Conservation (phyloP, 352 stramenopile genomes). For the Globisporangium yorkense region DNA sequence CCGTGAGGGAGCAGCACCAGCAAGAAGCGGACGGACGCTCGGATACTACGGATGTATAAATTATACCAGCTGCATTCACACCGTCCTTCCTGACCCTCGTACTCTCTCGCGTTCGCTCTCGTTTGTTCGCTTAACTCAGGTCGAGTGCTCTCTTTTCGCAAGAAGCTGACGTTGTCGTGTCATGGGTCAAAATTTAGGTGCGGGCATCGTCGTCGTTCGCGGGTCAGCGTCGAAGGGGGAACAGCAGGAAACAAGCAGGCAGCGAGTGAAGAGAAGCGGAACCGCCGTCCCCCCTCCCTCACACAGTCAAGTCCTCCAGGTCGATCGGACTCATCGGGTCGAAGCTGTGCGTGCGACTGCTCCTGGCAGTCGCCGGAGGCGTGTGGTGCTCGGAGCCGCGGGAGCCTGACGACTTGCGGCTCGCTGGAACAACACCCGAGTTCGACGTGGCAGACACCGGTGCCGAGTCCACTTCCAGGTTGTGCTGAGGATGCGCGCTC, state of each 20-base stretch:
- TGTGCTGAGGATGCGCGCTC: conserved; percentile 67
- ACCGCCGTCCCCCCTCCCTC: background rate
- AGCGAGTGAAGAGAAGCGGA: background rate
- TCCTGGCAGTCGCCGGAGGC: background rate
- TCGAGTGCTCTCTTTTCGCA: too few relatives aligned
- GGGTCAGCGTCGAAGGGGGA: background rate
- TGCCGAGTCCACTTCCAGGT: conserved; percentile 50
- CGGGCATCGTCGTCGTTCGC: too few relatives aligned
- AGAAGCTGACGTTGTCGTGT: too few relatives aligned
- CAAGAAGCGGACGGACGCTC: too few relatives aligned
- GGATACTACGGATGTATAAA: too few relatives aligned
- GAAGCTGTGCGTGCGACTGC: conserved; percentile 11
- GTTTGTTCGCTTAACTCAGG: too few relatives aligned
- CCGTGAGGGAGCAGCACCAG: too few relatives aligned
- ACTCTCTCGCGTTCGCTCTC: too few relatives aligned
- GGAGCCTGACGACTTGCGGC: conserved; percentile 14
- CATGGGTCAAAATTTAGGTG: too few relatives aligned
- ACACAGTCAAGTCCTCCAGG: conserved; percentile 24
- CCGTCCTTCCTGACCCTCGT: too few relatives aligned
- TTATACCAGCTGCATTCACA: too few relatives aligned
- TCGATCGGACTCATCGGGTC: conserved; percentile 17
- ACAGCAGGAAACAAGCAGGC: background rate
- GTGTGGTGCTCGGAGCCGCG: conserved; percentile 9
- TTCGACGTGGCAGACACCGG: conserved; percentile 11
- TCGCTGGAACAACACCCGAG: conserved; percentile 11